Percentiles rank a stretch among this genome's conserved stretches.
phyloP scores from a whole-genome alignment of 495 filamentous ascomycete species.

The Opeltia flavorubescens region DNA sequence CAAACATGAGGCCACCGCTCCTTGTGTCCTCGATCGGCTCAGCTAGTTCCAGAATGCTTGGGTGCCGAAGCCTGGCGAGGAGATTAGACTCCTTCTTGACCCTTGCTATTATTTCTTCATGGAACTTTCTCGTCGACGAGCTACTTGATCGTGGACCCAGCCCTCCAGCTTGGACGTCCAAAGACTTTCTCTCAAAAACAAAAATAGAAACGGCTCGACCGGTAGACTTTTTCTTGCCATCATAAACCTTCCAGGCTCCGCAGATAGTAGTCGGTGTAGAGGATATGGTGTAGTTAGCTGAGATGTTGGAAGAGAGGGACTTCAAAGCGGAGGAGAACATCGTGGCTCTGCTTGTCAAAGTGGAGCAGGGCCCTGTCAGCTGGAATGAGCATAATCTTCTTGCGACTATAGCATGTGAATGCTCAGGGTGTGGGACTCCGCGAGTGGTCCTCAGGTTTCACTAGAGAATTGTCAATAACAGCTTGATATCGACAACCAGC shows the following conservation, averaged over 20 bases:
- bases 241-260: conserved; percentile 93
- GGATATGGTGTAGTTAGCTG: conserved; percentile 72
- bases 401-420: no score
- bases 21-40: conserved; percentile 94
- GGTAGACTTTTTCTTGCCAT: conserved; percentile 90
- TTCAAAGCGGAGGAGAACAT: conserved; percentile 92
- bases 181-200: conserved; percentile 76
- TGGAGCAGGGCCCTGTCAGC: no score
- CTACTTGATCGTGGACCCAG: conserved; percentile 44
- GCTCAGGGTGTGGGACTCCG: no score
- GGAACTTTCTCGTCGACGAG: conserved; percentile 54
- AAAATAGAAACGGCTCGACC: conserved; percentile 82
- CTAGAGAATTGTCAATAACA: no score
- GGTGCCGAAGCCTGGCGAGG: conserved; percentile 75
- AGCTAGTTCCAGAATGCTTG: conserved; percentile 78
- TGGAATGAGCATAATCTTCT: no score
- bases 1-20: conserved; percentile 85
- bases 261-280: conserved; percentile 53
- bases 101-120: conserved; percentile 80
- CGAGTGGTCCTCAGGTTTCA: no score
- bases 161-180: conserved; percentile 53
- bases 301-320: conserved; percentile 83
- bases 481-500: no score
- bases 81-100: conserved; percentile 82
- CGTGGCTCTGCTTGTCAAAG: no score